phyloP scores from a whole-genome alignment of 2,329 filamentous ascomycete species.

The Cladosporium sp. region DNA sequence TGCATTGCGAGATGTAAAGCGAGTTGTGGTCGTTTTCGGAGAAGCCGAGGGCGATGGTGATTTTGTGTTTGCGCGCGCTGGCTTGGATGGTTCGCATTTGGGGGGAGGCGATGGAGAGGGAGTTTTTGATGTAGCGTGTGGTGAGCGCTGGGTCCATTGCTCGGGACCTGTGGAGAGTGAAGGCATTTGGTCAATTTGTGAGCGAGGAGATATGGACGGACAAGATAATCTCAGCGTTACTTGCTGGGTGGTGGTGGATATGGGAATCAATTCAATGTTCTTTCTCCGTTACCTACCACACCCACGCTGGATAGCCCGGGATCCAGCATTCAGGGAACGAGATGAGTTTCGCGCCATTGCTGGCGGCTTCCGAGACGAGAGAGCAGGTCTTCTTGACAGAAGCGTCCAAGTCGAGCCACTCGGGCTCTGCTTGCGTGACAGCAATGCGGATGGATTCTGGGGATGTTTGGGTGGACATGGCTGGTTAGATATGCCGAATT shows the following conservation, averaged over 20 bases:
- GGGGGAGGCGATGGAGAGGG: slow-evolving; percentile 42
- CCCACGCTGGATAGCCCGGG: slow-evolving; percentile 46
- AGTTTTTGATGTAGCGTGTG: slow-evolving; percentile 49
- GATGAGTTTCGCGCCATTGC: slow-evolving; percentile 57
- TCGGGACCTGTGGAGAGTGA: slow-evolving; percentile 29
- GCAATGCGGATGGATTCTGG: slow-evolving; percentile 36
- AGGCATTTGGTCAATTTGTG: not conserved
- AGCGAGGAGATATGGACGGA: no score
- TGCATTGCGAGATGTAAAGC: slow-evolving; percentile 46
- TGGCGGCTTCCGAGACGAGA: slow-evolving; percentile 59
- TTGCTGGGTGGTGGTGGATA: no score
- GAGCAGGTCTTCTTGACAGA: slow-evolving; percentile 59
- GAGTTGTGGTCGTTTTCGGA: slow-evolving; percentile 43
- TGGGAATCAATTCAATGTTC: no score
- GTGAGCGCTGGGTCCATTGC: slow-evolving; percentile 46
- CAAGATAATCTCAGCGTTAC: no score
- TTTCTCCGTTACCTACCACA: slow-evolving; percentile 51
- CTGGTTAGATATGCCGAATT: not conserved
- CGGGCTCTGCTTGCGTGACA: slow-evolving; percentile 61
- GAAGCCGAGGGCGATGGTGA: slow-evolving; percentile 44
- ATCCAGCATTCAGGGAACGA: slow-evolving; percentile 52
- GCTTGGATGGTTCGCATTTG: slow-evolving; percentile 49
- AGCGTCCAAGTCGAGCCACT: slow-evolving; percentile 60
- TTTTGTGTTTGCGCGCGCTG: slow-evolving; percentile 38
- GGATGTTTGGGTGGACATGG: not conserved